These are phyloP conservation scores for Coprinopsis sp. DNA, from an alignment of 768 basidiomycete genomes.

Conservation along the genomic window DNA sequence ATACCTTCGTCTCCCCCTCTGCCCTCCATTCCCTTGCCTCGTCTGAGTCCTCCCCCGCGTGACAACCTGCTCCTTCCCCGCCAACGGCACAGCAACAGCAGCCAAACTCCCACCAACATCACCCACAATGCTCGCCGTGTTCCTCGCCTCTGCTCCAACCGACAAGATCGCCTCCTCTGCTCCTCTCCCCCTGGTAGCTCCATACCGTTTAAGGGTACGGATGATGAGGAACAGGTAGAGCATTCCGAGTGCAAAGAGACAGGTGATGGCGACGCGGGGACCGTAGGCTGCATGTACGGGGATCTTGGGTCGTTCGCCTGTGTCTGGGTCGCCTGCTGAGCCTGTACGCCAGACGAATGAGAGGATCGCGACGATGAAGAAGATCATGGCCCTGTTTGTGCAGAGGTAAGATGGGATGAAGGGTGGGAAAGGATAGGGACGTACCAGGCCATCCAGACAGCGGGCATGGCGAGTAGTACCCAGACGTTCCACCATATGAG, in stretches of 20 bases:
- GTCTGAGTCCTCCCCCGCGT: too few relatives aligned
- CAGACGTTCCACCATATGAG: constrained; percentile 34
- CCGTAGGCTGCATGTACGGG: constrained; percentile 37
- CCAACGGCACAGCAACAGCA: background rate
- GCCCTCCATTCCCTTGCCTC: too few relatives aligned
- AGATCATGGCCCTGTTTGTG: constrained; percentile 53
- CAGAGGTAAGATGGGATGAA: background rate
- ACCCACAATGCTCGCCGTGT: background rate
- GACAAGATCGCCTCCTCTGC: background rate
- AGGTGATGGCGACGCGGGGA: constrained; percentile 52
- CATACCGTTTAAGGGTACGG: constrained; percentile 57
- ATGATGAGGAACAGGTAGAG: constrained; percentile 61
- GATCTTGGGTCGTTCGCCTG: constrained; percentile 30
- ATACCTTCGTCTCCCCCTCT: too few relatives aligned
- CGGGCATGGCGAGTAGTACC: constrained; percentile 45
- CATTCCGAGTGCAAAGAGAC: constrained; percentile 51
- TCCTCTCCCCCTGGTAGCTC: constrained; percentile 16
- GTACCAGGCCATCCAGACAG: constrained; percentile 67
- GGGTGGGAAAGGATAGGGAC: background rate
- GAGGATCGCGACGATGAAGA: constrained; percentile 58
- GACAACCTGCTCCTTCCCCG: background rate
- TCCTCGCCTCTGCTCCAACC: background rate
- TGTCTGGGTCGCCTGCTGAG: constrained; percentile 34
- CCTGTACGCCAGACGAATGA: constrained; percentile 72
- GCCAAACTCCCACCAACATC: background rate